phyloP scores from a whole-genome alignment of 495 filamentous ascomycete species.

The Extremus antarcticus region DNA sequence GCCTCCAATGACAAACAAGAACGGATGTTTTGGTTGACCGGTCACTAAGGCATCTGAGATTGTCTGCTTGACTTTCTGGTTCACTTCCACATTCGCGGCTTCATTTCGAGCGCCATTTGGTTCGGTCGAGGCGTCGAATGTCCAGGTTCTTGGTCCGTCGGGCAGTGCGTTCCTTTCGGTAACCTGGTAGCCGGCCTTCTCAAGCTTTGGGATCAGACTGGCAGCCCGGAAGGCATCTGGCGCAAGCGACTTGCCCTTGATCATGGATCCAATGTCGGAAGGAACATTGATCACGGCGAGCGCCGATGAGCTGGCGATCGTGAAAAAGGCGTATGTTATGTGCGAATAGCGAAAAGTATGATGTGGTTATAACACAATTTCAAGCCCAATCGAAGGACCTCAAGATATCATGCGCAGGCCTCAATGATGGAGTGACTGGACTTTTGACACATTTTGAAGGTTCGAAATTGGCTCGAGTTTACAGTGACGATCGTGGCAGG shows the following conservation, averaged over 20 bases:
- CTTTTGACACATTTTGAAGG: too few species aligned
- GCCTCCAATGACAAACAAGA: constrained; percentile 9
- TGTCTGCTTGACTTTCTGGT: constrained; percentile 6
- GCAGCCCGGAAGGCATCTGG: constrained; percentile 9
- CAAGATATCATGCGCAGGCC: too few species aligned
- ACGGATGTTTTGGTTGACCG: not conserved
- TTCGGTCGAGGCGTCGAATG: constrained; percentile 2
- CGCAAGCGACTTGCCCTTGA: constrained; percentile 15
- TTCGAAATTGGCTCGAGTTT: too few species aligned
- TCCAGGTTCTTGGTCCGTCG: constrained; percentile 4
- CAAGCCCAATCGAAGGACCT: too few species aligned
- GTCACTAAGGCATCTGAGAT: not conserved
- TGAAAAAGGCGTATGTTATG: not conserved
- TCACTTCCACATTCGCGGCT: constrained; percentile 8
- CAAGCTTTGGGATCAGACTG: constrained; percentile 6
- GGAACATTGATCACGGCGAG: constrained; percentile 12
- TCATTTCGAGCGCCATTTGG: constrained; percentile 16
- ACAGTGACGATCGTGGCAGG: too few species aligned
- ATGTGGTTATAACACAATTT: too few species aligned
- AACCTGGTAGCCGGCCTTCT: constrained; percentile 2
- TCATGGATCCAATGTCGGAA: constrained; percentile 15
- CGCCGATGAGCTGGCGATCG: not conserved
- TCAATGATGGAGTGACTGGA: too few species aligned
- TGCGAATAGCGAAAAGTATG: too few species aligned
- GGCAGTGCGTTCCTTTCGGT: constrained; percentile 6